A percentile compares a stretch with the other conserved stretches of the same genome.
Evolutionary conservation across 2,329 filamentous ascomycete species (phyloP).

Genomic region (Aspergillus tubingensis): DNA sequence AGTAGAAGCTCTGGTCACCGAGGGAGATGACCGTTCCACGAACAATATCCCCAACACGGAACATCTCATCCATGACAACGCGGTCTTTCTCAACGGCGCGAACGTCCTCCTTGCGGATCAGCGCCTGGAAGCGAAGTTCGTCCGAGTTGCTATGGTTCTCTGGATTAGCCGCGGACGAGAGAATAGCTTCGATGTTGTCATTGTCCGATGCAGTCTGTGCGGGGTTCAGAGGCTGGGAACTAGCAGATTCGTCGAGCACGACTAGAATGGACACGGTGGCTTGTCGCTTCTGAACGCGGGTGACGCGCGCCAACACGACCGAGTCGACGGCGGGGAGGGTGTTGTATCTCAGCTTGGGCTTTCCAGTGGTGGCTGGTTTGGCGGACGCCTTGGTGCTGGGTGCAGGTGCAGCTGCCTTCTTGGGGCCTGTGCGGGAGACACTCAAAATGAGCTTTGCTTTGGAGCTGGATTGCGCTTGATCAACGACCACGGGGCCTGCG

Average conservation of each 20-base stretch:
- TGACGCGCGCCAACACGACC: constrained; percentile 79
- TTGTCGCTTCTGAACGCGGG: constrained; percentile 80
- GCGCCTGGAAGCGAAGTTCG: constrained; percentile 71
- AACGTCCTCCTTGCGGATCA: constrained; percentile 88
- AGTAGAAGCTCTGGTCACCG: constrained; percentile 93
- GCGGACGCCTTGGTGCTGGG: constrained; percentile 4
- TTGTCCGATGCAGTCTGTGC: constrained; percentile 34
- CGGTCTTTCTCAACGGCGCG: constrained; percentile 94
- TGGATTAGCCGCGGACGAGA: constrained; percentile 41
- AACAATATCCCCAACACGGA: constrained; percentile 90
- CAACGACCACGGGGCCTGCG: constrained; percentile 67
- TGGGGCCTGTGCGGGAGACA: constrained; percentile 28
- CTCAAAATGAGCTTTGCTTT: constrained; percentile 44
- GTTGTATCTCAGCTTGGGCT: constrained; percentile 58
- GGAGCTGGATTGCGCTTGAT: constrained; percentile 42
- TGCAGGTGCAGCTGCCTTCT: background rate
- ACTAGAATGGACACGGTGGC: constrained; percentile 84
- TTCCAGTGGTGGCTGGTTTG: constrained; percentile 17
- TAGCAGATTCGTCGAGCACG: constrained; percentile 59
- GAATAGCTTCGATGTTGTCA: constrained; percentile 41
- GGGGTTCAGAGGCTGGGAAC: constrained; percentile 23
- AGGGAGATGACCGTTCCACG: constrained; percentile 84
- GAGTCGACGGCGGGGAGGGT: constrained; percentile 80
- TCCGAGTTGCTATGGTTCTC: constrained; percentile 56
- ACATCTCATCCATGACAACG: constrained; percentile 86